phyloP scores from a whole-genome alignment of 192 early-diverging fungal species.

The Jimgerdemannia flammicorona region DNA sequence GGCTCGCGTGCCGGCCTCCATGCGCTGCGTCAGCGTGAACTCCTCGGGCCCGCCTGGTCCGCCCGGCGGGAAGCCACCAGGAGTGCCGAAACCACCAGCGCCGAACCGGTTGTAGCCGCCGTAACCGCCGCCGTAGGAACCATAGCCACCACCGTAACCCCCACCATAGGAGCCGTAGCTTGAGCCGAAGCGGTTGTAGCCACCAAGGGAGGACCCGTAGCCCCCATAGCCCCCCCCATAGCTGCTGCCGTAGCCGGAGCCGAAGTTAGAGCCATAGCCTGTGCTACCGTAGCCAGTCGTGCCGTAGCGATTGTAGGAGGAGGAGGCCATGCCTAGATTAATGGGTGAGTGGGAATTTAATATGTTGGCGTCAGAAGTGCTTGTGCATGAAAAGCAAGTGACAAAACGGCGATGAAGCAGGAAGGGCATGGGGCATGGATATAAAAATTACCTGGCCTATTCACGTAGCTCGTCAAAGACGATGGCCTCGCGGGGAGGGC shows the following conservation, averaged over 20 bases:
- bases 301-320: slow-evolving; percentile 14
- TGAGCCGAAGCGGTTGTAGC: slow-evolving; percentile 26
- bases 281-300: slow-evolving; percentile 33
- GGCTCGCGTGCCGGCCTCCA: slow-evolving; percentile 87
- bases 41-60: slow-evolving; percentile 54
- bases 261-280: slow-evolving; percentile 38
- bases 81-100: slow-evolving; percentile 28
- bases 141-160: slow-evolving; percentile 31
- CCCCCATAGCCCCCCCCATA: slow-evolving; percentile 32
- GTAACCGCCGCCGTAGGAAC: slow-evolving; percentile 47
- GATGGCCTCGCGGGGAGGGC: slow-evolving; percentile 37
- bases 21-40: slow-evolving; percentile 68
- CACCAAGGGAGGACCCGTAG: slow-evolving; percentile 30
- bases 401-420: not conserved
- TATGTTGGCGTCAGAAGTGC: not conserved
- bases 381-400: not conserved
- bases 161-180: slow-evolving; percentile 38
- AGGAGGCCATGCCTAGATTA: slow-evolving; percentile 11
- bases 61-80: slow-evolving; percentile 24
- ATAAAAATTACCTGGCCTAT: slow-evolving; percentile 20
- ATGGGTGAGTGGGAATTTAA: not conserved
- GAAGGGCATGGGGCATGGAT: not conserved
- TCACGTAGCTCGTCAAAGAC: slow-evolving; percentile 17
- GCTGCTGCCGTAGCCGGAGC: slow-evolving; percentile 38
- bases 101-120: slow-evolving; percentile 44